A percentile compares a stretch with the other conserved stretches of the same genome.
Evolutionary conservation across 2,329 filamentous ascomycete species (phyloP).

Genomic region (Xylariaceae sp.): DNA sequence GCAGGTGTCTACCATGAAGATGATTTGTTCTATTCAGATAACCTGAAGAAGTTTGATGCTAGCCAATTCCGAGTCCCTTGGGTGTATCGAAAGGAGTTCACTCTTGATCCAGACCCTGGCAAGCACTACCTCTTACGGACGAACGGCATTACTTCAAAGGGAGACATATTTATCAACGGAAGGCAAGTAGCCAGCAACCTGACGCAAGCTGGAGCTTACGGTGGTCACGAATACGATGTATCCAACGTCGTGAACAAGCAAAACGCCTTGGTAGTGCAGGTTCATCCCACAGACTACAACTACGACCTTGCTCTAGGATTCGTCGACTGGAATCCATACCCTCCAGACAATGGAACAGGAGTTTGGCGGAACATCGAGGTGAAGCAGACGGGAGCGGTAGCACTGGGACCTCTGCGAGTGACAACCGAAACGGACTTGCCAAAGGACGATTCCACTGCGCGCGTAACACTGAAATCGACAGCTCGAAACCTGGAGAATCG

Average conservation of each 20-base stretch:
- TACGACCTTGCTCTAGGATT: constrained; percentile 66
- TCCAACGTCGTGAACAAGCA: constrained; percentile 49
- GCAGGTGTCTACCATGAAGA: constrained; percentile 59
- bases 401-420: constrained; percentile 53
- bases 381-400: constrained; percentile 60
- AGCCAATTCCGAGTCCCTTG: constrained; percentile 61
- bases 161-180: constrained; percentile 67
- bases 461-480: constrained; percentile 48
- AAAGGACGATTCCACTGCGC: constrained; percentile 39
- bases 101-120: constrained; percentile 41
- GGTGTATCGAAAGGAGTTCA: constrained; percentile 64
- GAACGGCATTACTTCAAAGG: constrained; percentile 65
- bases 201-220: constrained; percentile 63
- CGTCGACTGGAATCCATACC: constrained; percentile 68
- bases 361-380: constrained; percentile 66
- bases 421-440: constrained; percentile 49
- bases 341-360: constrained; percentile 67
- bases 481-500: constrained; percentile 50
- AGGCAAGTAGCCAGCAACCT: constrained; percentile 54
- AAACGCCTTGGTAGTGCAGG: constrained; percentile 61
- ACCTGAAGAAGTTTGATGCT: constrained; percentile 51
- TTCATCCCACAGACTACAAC: constrained; percentile 65
- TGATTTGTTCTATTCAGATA: constrained; percentile 61
- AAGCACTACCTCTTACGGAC: constrained; percentile 61
- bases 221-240: constrained; percentile 62